Conservation (phyloP, 306 rosid genomes). For the Cucurbita moschata region DNA sequence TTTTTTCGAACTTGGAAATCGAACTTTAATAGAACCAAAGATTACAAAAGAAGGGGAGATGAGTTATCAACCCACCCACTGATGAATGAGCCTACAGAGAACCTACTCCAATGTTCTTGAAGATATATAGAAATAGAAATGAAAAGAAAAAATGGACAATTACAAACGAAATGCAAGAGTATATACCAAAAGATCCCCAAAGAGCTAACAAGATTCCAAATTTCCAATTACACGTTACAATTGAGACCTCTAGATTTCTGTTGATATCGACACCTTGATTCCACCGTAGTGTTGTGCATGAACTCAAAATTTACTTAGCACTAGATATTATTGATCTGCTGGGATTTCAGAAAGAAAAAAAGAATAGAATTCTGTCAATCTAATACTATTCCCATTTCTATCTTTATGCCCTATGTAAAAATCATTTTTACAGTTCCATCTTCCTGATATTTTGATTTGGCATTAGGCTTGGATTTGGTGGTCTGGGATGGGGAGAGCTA, state of each 20-base stretch:
- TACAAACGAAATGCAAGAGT: background rate
- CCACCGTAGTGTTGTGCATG: background rate
- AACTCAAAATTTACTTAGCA: background rate
- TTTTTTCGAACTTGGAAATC: background rate
- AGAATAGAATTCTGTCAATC: background rate
- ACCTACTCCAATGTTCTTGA: background rate
- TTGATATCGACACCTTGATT: background rate
- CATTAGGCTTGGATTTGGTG: constrained; percentile 53
- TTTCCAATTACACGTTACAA: background rate
- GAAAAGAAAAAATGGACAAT: background rate
- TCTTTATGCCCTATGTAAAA: background rate
- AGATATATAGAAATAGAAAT: background rate
- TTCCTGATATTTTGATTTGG: background rate
- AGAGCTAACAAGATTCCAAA: background rate
- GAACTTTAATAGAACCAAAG: background rate
- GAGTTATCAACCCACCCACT: background rate
- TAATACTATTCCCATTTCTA: background rate
- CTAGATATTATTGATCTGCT: background rate
- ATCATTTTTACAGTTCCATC: background rate
- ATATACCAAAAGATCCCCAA: background rate
- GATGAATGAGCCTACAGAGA: background rate
- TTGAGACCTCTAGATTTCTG: background rate
- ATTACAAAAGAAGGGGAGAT: background rate
- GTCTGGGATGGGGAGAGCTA: constrained; percentile 59
- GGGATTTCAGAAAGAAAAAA: background rate